Conservation (phyloP, 2,329 filamentous ascomycete genomes). For the Emericellopsis atlantica region DNA sequence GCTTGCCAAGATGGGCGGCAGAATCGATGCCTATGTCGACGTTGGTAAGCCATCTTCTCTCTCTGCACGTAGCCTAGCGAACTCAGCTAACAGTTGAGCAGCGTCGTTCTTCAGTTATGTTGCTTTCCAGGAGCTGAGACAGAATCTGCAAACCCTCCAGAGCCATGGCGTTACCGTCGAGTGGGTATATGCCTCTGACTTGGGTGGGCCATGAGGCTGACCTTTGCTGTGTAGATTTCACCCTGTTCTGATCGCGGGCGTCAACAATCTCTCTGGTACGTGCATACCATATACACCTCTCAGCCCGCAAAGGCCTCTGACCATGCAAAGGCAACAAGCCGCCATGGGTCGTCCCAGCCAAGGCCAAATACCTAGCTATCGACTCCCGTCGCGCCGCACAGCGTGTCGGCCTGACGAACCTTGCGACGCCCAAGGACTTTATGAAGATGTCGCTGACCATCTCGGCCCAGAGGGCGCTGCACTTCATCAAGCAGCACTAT, state of each 20-base stretch:
- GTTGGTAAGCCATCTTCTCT: conserved; percentile 33
- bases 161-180: conserved; percentile 51
- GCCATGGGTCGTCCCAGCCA: conserved; percentile 58
- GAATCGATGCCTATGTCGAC: conserved; percentile 56
- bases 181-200: conserved; percentile 11
- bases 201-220: conserved; percentile 22
- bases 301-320: not conserved
- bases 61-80: too few species aligned
- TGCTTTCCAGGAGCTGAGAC: conserved; percentile 42
- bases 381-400: conserved; percentile 26
- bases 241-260: conserved; percentile 59
- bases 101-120: conserved; percentile 53
- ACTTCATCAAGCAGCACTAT: conserved; percentile 50
- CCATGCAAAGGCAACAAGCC: conserved; percentile 51
- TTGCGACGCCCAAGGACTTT: conserved; percentile 28
- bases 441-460: conserved; percentile 28
- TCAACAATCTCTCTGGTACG: conserved; percentile 47
- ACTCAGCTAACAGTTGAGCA: conserved; percentile 14
- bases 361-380: conserved; percentile 41
- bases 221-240: conserved; percentile 27
- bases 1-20: conserved; percentile 35
- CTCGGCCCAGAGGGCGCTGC: conserved; percentile 52
- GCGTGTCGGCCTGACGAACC: conserved; percentile 21
- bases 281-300: not conserved
- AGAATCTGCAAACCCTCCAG: conserved; percentile 39